phyloP scores from a whole-genome alignment of 106 monocot genomes.

The Dendrobium officinale region DNA sequence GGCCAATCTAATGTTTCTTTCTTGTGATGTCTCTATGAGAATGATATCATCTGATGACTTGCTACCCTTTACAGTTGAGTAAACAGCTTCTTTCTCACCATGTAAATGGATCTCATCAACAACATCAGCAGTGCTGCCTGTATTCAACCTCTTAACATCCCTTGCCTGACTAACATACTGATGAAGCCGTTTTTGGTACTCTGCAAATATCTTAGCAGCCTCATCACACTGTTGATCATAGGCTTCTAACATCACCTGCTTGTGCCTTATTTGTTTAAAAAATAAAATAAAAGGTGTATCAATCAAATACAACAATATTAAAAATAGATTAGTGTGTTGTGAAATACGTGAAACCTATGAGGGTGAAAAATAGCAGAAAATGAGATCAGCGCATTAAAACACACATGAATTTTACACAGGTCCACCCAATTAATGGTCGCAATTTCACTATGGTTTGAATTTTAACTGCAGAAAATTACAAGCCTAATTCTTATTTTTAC shows the following conservation, averaged over 20 bases:
- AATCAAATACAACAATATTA: background rate
- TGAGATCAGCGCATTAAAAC: too few species aligned
- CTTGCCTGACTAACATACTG: slow-evolving; percentile 88
- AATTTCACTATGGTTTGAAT: too few species aligned
- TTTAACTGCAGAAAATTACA: too few species aligned
- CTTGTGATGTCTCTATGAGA: slow-evolving; percentile 63
- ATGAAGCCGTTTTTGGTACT: slow-evolving; percentile 91
- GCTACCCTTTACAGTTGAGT: slow-evolving; percentile 78
- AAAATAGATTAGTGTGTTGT: background rate
- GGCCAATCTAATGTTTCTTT: slow-evolving; percentile 69
- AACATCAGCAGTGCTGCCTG: slow-evolving; percentile 9
- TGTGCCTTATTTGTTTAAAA: slow-evolving; percentile 54
- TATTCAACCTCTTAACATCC: slow-evolving; percentile 46
- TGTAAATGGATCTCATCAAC: slow-evolving; percentile 36
- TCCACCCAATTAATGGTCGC: too few species aligned
- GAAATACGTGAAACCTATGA: background rate
- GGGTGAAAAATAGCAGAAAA: too few species aligned
- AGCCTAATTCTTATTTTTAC: too few species aligned
- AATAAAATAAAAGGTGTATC: slow-evolving; percentile 9
- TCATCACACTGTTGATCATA: slow-evolving; percentile 95
- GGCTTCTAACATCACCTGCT: slow-evolving; percentile 87
- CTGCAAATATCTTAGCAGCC: slow-evolving; percentile 86
- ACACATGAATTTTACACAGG: too few species aligned
- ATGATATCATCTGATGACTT: slow-evolving; percentile 71
- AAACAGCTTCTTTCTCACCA: slow-evolving; percentile 58